These are phyloP conservation scores for Naganishia antarctica DNA, from an alignment of 768 basidiomycete species.

Conservation along the genomic window DNA sequence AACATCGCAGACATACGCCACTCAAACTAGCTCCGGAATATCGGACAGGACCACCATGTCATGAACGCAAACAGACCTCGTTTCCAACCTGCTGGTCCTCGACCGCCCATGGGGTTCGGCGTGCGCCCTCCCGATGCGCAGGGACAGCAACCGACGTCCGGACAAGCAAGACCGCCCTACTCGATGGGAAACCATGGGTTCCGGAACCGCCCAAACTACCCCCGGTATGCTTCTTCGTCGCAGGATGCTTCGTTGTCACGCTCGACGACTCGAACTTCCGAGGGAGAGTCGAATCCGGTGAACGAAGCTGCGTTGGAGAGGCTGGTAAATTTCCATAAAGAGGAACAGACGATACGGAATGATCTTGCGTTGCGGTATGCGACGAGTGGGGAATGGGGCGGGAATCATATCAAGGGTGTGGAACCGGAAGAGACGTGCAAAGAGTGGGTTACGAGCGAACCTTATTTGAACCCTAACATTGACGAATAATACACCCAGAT, in stretches of 20 bases:
- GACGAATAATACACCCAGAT: constrained; percentile 55
- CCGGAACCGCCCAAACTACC: not conserved
- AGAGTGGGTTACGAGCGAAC: constrained; percentile 62
- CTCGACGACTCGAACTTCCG: not conserved
- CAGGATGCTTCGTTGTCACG: not conserved
- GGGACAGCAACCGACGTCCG: not conserved
- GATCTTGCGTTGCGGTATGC: constrained; percentile 90
- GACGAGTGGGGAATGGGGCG: constrained; percentile 85
- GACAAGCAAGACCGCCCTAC: constrained; percentile 1
- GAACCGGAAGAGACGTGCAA: constrained; percentile 82
- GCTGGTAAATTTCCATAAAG: constrained; percentile 68
- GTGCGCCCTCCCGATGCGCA: not conserved
- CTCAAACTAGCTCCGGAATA: too few species aligned
- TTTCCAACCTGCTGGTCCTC: not conserved
- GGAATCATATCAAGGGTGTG: constrained; percentile 85
- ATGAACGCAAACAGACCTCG: not conserved
- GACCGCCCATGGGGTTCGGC: not conserved
- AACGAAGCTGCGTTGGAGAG: constrained; percentile 14
- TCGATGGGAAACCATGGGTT: not conserved
- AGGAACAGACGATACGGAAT: constrained; percentile 94
- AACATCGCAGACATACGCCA: too few species aligned
- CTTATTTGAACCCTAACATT: not conserved
- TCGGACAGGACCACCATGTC: not conserved
- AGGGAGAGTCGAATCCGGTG: not conserved
- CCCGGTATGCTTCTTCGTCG: not conserved